Conservation (phyloP, 108 stramenopile species). For the Discostella pseudostelligera region DNA sequence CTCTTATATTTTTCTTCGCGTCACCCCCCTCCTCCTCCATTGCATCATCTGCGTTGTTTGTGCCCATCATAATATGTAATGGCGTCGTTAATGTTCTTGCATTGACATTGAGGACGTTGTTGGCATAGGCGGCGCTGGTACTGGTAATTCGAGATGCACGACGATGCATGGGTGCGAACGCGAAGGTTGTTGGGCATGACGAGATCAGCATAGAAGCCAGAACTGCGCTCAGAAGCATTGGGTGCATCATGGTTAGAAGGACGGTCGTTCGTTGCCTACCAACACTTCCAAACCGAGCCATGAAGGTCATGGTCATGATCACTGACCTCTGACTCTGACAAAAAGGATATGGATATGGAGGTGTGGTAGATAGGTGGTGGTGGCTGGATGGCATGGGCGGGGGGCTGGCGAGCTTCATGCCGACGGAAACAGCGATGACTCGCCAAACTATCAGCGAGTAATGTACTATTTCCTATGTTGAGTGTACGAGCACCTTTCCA, state of each 20-base stretch:
- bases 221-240: neutral
- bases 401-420: too few species aligned
- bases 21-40: conserved; percentile 19
- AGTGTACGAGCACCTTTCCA: too few species aligned
- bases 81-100: neutral
- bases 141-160: neutral
- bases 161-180: neutral
- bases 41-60: neutral
- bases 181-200: neutral
- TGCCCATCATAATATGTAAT: neutral
- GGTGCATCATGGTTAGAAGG: conserved; percentile 1
- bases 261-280: too few species aligned
- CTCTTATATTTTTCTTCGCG: conserved; percentile 20
- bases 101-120: neutral
- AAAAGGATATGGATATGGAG: too few species aligned
- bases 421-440: too few species aligned
- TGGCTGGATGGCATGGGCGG: too few species aligned
- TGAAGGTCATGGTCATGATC: too few species aligned
- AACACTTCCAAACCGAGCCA: too few species aligned
- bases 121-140: neutral
- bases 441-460: too few species aligned
- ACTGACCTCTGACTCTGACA: too few species aligned
- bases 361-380: too few species aligned
- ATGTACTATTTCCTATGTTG: too few species aligned
- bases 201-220: neutral